Evolutionary conservation across 164 flowering plant species (phyloP).

Genomic region (Piper longum): DNA sequence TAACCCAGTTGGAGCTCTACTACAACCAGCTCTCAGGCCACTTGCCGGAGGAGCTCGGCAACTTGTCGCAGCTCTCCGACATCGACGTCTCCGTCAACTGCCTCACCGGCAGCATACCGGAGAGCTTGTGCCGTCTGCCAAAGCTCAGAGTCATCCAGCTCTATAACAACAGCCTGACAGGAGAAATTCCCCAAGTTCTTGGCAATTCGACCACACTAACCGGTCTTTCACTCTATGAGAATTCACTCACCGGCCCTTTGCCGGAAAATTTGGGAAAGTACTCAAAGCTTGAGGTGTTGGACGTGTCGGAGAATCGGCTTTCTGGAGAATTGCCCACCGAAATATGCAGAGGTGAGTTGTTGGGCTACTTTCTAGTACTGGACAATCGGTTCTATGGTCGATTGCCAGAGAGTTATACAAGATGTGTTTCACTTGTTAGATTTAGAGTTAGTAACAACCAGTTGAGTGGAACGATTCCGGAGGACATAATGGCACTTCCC

Average conservation of each 20-base stretch:
- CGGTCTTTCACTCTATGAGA: conserved; percentile 51
- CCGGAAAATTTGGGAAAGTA: conserved; percentile 48
- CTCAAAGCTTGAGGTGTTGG: conserved; percentile 39
- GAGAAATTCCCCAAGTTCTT: conserved; percentile 51
- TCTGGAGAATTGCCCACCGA: conserved; percentile 59
- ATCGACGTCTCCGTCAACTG: conserved; percentile 67
- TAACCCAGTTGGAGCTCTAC: conserved; percentile 62
- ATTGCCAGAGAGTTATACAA: conserved; percentile 45
- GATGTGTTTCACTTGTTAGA: conserved; percentile 47
- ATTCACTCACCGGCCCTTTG: conserved; percentile 50
- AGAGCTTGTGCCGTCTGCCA: conserved; percentile 51
- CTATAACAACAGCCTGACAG: conserved; percentile 76
- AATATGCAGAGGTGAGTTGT: conserved; percentile 55
- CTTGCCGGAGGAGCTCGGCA: conserved; percentile 74
- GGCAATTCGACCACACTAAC: conserved; percentile 49
- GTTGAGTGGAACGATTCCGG: conserved; percentile 51
- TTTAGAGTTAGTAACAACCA: conserved; percentile 67
- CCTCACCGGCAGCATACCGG: conserved; percentile 60
- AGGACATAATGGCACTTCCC: conserved; percentile 55
- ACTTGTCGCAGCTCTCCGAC: conserved; percentile 48
- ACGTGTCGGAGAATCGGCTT: conserved; percentile 63
- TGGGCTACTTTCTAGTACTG: conserved; percentile 50
- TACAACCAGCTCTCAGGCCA: conserved; percentile 53
- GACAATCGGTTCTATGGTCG: conserved; percentile 56
- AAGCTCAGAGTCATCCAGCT: conserved; percentile 49